Base-by-base conservation (phyloP, 2,329 filamentous ascomycete genomes). In the Thielaviopsis populi region DNA sequence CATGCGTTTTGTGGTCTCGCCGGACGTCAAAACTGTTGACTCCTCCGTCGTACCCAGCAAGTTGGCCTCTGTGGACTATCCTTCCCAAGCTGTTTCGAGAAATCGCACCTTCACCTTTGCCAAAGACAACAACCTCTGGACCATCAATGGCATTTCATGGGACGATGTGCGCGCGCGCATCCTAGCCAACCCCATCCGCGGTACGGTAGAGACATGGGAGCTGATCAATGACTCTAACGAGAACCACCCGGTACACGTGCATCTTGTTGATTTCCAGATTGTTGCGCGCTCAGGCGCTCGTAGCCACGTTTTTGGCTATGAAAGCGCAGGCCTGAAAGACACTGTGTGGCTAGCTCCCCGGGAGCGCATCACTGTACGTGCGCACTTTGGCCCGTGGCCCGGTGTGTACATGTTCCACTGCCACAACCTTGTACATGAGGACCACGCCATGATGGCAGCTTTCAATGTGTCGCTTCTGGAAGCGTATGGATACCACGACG, bases 181-280 rank as follows among this genome's bases (percentile, higher is more conserved):
- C 24, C 72, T 81, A 1, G 78, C 78, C 59, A 75, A 74, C 4
- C 76, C 77, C 1, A 72, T 73, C 2, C 75, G 75, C 56, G 78
- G 78, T 56, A 75, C 74, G 3, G 74, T 77, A 5, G 75, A 81
- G 70, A 72, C 77, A 59, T 81, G 78, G 78, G 73, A 77, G 69
- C 71, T 81, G 5, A 73, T 75, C 65, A 82, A 84, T 69, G 73
- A 71, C 30, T 74, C 74, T 15, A 77, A 75, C 30, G 79, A 78
- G 70, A 75, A 76, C 1, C 81, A 83, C 68, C 81, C 80, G 0
- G 72, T 79, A 40, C 82, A 84, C 70, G 77, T 84, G 59, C 82
- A 84, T 68, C 74, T 84, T 1, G 77, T 85, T 59, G 81, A 83
- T 68, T 80, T 84, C 70, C 76, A 79, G 63, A 73, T 84, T 42